These are phyloP conservation scores for Salix purpurea DNA, from an alignment of 345 rosid genomes.

Conservation along the genomic window DNA sequence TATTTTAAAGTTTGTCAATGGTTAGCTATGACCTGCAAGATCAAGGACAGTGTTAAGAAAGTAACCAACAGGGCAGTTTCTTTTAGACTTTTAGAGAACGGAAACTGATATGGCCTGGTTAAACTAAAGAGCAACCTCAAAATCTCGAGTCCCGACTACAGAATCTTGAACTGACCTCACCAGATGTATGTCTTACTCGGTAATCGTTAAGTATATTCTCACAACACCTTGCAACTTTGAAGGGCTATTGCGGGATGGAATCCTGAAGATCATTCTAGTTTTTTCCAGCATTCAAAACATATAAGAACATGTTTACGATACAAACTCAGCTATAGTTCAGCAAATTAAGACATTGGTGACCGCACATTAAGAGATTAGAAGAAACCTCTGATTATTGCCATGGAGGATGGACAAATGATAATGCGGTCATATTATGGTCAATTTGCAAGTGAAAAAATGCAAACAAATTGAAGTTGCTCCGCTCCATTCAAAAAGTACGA, in stretches of 20 bases:
- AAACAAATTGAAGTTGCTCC: slow-evolving; percentile 9
- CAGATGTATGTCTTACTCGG: neutral
- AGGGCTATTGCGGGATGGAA: neutral
- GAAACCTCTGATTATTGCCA: neutral
- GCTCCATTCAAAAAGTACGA: slow-evolving; percentile 16
- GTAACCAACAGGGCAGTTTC: neutral
- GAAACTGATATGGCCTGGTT: neutral
- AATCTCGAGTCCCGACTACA: neutral
- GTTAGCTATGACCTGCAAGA: neutral
- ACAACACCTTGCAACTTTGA: neutral
- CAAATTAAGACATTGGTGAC: neutral
- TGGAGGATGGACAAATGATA: neutral
- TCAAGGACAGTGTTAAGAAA: neutral
- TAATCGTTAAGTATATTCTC: too few relatives aligned
- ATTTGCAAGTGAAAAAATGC: neutral
- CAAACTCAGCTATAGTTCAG: neutral
- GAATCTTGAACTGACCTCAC: neutral
- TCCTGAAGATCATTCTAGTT: neutral
- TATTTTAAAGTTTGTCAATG: neutral
- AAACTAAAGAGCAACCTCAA: neutral
- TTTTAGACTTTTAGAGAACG: neutral
- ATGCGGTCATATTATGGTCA: neutral
- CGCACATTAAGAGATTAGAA: neutral
- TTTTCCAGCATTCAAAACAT: neutral
- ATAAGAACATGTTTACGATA: neutral